Conservation (phyloP, 106 monocot genomes). For the Platanthera guangdongensis region DNA sequence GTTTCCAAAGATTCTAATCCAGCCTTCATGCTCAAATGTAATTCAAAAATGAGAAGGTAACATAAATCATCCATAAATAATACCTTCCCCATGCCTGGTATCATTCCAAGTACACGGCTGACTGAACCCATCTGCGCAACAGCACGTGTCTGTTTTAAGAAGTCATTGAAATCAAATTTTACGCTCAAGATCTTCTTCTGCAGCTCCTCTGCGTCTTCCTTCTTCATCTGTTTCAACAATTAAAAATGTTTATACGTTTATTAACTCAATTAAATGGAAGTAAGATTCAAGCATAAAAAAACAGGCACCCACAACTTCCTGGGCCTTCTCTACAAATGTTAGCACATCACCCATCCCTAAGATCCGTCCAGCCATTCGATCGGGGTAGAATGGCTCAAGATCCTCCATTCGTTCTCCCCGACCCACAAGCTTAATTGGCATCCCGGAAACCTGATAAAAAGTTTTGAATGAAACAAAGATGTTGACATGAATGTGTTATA, state of each 20-base stretch:
- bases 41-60: neutral
- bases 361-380: conserved; percentile 91
- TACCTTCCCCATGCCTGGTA: conserved; percentile 97
- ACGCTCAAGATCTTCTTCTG: conserved; percentile 98
- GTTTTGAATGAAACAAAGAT: neutral
- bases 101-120: conserved; percentile 93
- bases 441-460: conserved; percentile 71
- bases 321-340: conserved; percentile 95
- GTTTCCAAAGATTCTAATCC: neutral
- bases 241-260: neutral
- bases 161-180: conserved; percentile 95
- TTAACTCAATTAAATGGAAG: conserved; percentile 1
- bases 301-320: conserved; percentile 75
- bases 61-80: neutral
- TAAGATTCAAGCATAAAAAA: conserved; percentile 5
- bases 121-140: conserved; percentile 96
- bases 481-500: neutral
- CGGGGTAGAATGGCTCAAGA: conserved; percentile 95
- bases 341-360: conserved; percentile 99
- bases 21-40: neutral
- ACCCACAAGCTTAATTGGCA: conserved; percentile 95
- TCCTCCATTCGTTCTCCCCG: conserved; percentile 90
- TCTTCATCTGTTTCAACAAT: conserved; percentile 53
- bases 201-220: conserved; percentile 94
- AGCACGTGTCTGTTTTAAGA: conserved; percentile 89